Conservation (phyloP, 1,284 basidiomycete genomes). For the Mycena citricolor region DNA sequence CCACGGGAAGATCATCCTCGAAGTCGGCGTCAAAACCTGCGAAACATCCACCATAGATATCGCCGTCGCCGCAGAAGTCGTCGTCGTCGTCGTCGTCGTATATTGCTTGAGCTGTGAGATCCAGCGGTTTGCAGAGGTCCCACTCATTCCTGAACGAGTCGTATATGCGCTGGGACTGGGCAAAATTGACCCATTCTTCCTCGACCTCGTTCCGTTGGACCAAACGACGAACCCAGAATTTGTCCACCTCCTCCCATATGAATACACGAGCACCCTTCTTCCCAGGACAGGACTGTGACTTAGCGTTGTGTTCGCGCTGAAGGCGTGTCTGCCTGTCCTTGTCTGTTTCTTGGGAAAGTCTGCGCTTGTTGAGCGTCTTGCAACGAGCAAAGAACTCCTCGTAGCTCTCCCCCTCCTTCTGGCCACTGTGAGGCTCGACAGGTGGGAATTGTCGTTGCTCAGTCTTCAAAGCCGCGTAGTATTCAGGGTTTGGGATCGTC, state of each 20-base stretch:
- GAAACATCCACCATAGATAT: too few relatives aligned
- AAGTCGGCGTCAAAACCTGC: too few relatives aligned
- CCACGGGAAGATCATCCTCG: too few relatives aligned
- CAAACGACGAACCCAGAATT: slow-evolving; percentile 10
- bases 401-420: slow-evolving; percentile 22
- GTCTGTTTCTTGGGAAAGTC: slow-evolving; percentile 11
- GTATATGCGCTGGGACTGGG: slow-evolving; percentile 24
- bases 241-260: slow-evolving; percentile 25
- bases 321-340: slow-evolving; percentile 14
- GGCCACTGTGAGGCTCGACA: slow-evolving; percentile 24
- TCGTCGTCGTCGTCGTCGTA: slow-evolving; percentile 9
- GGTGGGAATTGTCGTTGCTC: too few relatives aligned
- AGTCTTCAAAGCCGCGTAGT: too few relatives aligned
- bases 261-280: slow-evolving; percentile 20
- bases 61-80: neutral
- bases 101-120: slow-evolving; percentile 10
- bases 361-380: slow-evolving; percentile 12
- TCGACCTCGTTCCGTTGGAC: slow-evolving; percentile 5
- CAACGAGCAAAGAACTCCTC: slow-evolving; percentile 23
- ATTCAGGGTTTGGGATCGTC: too few relatives aligned
- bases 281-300: too few relatives aligned
- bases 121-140: slow-evolving; percentile 25
- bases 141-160: slow-evolving; percentile 24
- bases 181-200: slow-evolving; percentile 14
- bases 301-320: too few relatives aligned